Percentiles rank a stretch among this genome's conserved stretches.
phyloP scores from a whole-genome alignment of 2,329 filamentous ascomycete genomes.

The Penicillium sp. region DNA sequence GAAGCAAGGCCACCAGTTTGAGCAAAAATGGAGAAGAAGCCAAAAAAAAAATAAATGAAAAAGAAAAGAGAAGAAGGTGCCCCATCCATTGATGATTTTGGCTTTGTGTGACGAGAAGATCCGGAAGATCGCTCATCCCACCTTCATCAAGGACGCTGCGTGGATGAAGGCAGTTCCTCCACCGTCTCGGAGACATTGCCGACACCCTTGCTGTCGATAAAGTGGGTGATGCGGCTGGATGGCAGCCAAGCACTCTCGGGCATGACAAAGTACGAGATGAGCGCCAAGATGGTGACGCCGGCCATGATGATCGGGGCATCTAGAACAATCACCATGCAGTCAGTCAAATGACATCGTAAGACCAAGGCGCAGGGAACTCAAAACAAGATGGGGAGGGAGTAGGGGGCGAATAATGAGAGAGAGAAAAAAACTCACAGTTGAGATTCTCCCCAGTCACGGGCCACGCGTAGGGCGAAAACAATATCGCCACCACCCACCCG shows the following conservation, averaged over 20 bases:
- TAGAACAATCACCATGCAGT: slow-evolving; percentile 8
- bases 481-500: slow-evolving; percentile 45
- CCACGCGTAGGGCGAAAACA: slow-evolving; percentile 45
- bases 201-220: slow-evolving; percentile 36
- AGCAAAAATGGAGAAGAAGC: neutral
- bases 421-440: slow-evolving; percentile 35
- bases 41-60: neutral
- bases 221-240: slow-evolving; percentile 40
- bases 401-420: too few relatives aligned
- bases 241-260: slow-evolving; percentile 46
- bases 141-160: slow-evolving; percentile 7
- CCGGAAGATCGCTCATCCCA: too few relatives aligned
- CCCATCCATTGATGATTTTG: too few relatives aligned
- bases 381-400: slow-evolving; percentile 2
- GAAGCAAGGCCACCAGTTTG: too few relatives aligned
- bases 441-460: slow-evolving; percentile 41
- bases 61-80: neutral
- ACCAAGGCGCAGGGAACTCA: too few relatives aligned
- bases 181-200: slow-evolving; percentile 21
- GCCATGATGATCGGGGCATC: slow-evolving; percentile 49
- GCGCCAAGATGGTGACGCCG: slow-evolving; percentile 44
- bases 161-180: slow-evolving; percentile 19
- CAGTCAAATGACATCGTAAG: too few relatives aligned
- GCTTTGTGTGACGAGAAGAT: too few relatives aligned
- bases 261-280: slow-evolving; percentile 46